Evolutionary conservation across 495 filamentous ascomycete genomes (phyloP), one percentile per base, ranked within the genome.

Genomic region (Xylona heveae): DNA sequence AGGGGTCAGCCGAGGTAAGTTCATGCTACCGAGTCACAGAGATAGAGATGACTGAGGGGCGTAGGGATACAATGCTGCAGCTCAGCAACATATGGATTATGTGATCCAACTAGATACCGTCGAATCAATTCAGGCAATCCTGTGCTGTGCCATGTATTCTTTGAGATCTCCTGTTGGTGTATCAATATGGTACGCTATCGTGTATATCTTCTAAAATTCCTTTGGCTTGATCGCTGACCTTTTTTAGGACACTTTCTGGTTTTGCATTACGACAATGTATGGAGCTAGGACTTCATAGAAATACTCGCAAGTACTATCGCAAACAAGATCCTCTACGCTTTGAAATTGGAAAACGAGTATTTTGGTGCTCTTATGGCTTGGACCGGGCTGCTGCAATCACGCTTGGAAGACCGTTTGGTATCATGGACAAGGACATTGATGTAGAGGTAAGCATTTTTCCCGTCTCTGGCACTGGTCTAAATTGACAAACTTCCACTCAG

Each of bases 221-320:
- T 6, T 14, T 4, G 6, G 14, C 23, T 22, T 7, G 30, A 1
- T 5, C 16, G 24, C 14, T 40, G 21, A 36, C 16, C 6, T 24
- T 19, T 24, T 5, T 27, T 27, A 43, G 41, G 41, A 43, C 37
- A 12, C 16, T 43, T 3, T 25, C 38, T 23, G 38, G 41, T 7
- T 9, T 40, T 7, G 41, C 41, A 12, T 24, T 43, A 5, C 38
- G 41, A 1, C 41, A 40, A 28, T 43, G 41, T 23, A 34, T 40
- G 19, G 37, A 43, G 10, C 41, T 43, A 9, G 41, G 41, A 9
- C 40, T 37, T 19, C 41, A 43, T 21, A 34, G 41, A 9, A 43
- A 32, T 6, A 34, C 10, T n/a, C n/a, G n/a, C 9, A 38, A 31
- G 20, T 28, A 15, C 21, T 12, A 14, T 13, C 4, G n/a, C 1